Conservation (phyloP, 345 rosid species). For the Gossypium stocksii region DNA sequence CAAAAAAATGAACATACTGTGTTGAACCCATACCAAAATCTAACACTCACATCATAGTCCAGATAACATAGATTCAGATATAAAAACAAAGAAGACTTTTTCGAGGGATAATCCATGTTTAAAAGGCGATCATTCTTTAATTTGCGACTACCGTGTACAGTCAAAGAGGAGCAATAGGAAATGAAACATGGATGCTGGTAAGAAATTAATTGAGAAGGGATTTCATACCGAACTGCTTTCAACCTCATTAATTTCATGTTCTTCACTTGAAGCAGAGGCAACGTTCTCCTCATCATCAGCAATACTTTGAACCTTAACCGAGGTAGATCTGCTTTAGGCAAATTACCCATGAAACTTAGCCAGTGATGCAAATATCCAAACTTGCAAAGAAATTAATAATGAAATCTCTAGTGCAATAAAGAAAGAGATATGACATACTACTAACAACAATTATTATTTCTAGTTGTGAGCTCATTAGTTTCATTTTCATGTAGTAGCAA, state of each 20-base stretch:
- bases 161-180: neutral
- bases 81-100: neutral
- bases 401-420: neutral
- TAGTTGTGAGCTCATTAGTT: neutral
- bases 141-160: neutral
- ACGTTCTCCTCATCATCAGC: constrained; percentile 60
- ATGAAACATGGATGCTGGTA: neutral
- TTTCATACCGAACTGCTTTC: constrained; percentile 61
- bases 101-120: neutral
- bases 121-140: neutral
- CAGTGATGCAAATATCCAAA: constrained; percentile 10
- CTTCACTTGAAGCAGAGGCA: constrained; percentile 84
- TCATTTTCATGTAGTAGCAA: neutral
- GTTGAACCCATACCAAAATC: neutral
- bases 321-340: constrained; percentile 49
- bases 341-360: constrained; percentile 17
- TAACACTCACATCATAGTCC: neutral
- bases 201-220: constrained; percentile 6
- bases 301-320: constrained; percentile 47
- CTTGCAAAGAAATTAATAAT: neutral
- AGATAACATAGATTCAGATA: neutral
- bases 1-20: neutral
- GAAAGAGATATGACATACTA: neutral
- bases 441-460: neutral
- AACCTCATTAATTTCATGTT: constrained; percentile 42